Percentiles rank a stretch among this genome's conserved stretches.
These are phyloP conservation scores for Penicillium angulare DNA, from an alignment of 495 filamentous ascomycete species.

Conservation along the genomic window DNA sequence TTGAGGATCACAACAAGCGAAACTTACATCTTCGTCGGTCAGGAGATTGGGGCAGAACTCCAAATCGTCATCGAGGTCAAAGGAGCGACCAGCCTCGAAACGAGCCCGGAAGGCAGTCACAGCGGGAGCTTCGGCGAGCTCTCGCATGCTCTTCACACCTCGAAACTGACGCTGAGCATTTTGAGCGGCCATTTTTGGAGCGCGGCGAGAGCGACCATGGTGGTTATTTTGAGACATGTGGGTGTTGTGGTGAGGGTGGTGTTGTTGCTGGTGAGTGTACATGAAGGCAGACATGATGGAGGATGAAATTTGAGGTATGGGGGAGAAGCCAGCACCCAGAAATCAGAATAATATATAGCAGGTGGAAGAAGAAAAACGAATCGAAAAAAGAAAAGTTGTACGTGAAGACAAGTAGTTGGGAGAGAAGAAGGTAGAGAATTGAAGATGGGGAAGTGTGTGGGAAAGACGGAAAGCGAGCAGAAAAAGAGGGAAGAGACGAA, in stretches of 20 bases:
- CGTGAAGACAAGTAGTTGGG: slow-evolving; percentile 23
- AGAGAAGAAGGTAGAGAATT: slow-evolving; percentile 22
- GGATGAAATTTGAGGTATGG: slow-evolving; percentile 27
- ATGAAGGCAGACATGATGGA: slow-evolving; percentile 71
- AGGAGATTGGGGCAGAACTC: slow-evolving; percentile 93
- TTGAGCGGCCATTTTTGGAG: slow-evolving; percentile 76
- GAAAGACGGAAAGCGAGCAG: no score
- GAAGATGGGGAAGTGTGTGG: slow-evolving; percentile 28
- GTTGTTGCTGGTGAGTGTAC: slow-evolving; percentile 61
- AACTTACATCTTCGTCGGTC: slow-evolving; percentile 94
- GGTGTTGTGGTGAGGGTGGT: slow-evolving; percentile 51
- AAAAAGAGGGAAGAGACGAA: slow-evolving; percentile 22
- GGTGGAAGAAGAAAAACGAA: slow-evolving; percentile 37
- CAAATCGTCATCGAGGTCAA: slow-evolving; percentile 95
- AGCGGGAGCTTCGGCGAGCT: slow-evolving; percentile 74
- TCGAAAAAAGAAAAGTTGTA: slow-evolving; percentile 25
- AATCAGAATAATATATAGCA: slow-evolving; percentile 28
- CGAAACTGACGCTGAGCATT: slow-evolving; percentile 84
- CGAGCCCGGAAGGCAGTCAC: slow-evolving; percentile 74
- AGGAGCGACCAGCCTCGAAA: slow-evolving; percentile 90
- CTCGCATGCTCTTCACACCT: slow-evolving; percentile 80
- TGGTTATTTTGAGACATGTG: slow-evolving; percentile 64
- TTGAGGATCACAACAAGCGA: no score
- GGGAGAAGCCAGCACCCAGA: slow-evolving; percentile 22
- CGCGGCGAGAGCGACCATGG: slow-evolving; percentile 85